Base-by-base conservation (phyloP, 2,329 filamentous ascomycete genomes). In the Helicocarpus griseus region DNA sequence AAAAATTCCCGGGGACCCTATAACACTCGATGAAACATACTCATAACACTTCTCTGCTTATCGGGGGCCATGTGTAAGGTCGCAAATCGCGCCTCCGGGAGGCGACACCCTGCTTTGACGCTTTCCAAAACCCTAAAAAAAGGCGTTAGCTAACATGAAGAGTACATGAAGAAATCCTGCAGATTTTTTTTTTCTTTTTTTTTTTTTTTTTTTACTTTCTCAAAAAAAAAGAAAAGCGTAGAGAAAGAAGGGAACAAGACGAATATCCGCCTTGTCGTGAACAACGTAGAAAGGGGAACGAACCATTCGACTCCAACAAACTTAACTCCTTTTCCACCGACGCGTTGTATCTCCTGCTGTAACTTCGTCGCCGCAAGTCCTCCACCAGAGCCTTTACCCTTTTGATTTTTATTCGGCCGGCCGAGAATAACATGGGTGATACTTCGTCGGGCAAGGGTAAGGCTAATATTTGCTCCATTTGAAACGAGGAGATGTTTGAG, bases 341-440 rank as follows among this genome's bases (percentile, higher is more conserved):
- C 73, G 51, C 78, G 77, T 24, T 73, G 69, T 51, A 94, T 85
- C 71, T 95, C 90, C 66, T 80, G 87, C 59, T 95, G 85, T 47
- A 94, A 71, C 72, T 96, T 96, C 28, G 77, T 77, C 1, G 80
- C 82, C 3, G 89, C 81, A 5, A 96, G 74, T 0, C 86, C 87
- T 40, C 89, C 88, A 0, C 87, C 87, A 8, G 78, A 79, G 41
- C 82, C 83, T 11, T 5, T 36, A 11, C 33, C 41, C 35, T 29
- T 45, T 26, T 11, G 26, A 33, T 11, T 43, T 6, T 54, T 56
- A 52, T 74, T 75, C 17, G 81, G 79, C 49, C 72, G 77, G 6
- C 87, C 87, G 5, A 95, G 69, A 52, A 96, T 85, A 55, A 96
- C 86, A 67, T 96, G 90, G 31, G 89, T 95, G 58, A 95, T 87